Conservation (phyloP, 1,139 yeast genomes). For the Pichia sp. region DNA sequence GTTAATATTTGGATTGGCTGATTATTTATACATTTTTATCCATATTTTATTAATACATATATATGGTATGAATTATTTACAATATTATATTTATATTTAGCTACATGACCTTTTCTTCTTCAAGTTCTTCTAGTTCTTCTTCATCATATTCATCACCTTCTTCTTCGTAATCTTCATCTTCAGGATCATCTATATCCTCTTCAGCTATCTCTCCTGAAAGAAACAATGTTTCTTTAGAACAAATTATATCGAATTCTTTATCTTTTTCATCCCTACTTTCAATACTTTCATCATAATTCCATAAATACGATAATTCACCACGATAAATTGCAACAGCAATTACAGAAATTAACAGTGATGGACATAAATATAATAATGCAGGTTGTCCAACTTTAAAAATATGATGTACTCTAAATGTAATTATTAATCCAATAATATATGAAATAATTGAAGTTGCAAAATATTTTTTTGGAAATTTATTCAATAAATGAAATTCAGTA, state of each 20-base stretch:
- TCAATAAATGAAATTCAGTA: conserved; percentile 37
- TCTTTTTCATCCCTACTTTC: conserved; percentile 10
- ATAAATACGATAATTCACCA: conserved; percentile 39
- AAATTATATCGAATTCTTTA: conserved; percentile 16
- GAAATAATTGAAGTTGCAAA: conserved; percentile 38
- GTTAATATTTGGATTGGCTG: no score
- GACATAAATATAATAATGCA: conserved; percentile 59
- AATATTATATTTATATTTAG: no score
- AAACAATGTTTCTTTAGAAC: conserved; percentile 23
- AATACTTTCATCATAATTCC: conserved; percentile 33
- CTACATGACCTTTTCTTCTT: no score
- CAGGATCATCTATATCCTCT: conserved; percentile 22
- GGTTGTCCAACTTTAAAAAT: conserved; percentile 51
- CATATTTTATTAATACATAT: no score
- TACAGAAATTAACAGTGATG: conserved; percentile 38
- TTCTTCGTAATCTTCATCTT: conserved; percentile 17
- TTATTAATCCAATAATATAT: conserved; percentile 40
- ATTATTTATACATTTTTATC: no score
- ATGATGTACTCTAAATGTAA: conserved; percentile 39
- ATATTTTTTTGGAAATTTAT: conserved; percentile 39
- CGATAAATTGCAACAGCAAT: conserved; percentile 29
- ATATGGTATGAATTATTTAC: no score
- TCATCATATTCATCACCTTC: conserved; percentile 8
- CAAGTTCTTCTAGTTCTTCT: no score
- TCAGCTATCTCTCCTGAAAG: conserved; percentile 19